Conservation (phyloP, 257 asterid genomes). For the Primulina huaijiensis region DNA sequence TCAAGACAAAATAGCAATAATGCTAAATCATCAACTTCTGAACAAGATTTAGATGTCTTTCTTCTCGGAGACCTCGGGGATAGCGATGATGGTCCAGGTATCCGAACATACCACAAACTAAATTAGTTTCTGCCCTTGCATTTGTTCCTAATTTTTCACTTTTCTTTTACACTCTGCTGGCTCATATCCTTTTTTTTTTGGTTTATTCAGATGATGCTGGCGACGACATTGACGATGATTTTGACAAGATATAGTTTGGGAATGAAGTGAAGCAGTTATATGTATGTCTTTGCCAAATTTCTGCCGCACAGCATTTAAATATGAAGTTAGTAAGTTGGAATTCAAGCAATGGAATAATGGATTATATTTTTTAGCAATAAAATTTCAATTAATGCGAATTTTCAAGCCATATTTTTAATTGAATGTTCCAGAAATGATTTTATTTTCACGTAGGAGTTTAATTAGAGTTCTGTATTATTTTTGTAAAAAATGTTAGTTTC, state of each 20-base stretch:
- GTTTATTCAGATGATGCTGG: conserved; percentile 60
- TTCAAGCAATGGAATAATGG: not conserved
- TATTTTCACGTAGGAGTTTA: not conserved
- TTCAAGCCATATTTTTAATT: not conserved
- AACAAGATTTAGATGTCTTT: conserved; percentile 91
- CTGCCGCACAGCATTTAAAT: not conserved
- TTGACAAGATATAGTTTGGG: conserved; percentile 69
- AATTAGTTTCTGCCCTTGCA: not conserved
- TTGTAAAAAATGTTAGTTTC: not conserved
- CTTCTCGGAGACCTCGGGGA: conserved; percentile 88
- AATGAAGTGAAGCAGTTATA: conserved; percentile 22
- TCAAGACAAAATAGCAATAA: conserved; percentile 45
- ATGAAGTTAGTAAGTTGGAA: not conserved
- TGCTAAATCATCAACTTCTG: conserved; percentile 50
- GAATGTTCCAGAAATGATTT: not conserved
- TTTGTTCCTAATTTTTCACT: not conserved
- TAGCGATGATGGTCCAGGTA: conserved; percentile 88
- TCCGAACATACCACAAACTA: not conserved
- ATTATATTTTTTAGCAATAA: not conserved
- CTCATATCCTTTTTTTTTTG: conserved; percentile 14
- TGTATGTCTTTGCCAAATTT: conserved; percentile 1
- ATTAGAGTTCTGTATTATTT: not conserved
- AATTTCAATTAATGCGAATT: not conserved
- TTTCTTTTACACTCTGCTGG: conserved; percentile 8
- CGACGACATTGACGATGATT: conserved; percentile 72